Base-by-base conservation (phyloP, 1,284 basidiomycete genomes). In the Neolentinus lepideus region DNA sequence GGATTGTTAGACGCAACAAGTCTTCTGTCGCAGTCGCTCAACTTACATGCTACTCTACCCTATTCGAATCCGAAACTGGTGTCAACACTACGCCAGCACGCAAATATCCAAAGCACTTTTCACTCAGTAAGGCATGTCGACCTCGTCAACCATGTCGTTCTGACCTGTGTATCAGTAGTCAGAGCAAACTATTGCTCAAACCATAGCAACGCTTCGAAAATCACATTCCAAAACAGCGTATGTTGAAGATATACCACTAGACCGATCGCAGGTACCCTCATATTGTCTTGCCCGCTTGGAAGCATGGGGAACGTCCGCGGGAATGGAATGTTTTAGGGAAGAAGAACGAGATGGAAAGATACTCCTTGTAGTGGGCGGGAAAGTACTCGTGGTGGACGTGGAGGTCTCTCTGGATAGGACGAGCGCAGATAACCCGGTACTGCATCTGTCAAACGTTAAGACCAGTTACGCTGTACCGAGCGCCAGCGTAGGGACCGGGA, bases 371-470 rank as follows among this genome's bases (percentile, higher is more conserved):
- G 76, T 90, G 27, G 88, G 81, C 1, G 88, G 88, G 1, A 87
- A 89, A 65, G 81, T 90, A 9, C 73, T 91, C 12, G 88, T 91
- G 26, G 71, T 91, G 54, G 88, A 92, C 63, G 75, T 90, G 56
- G 83, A 86, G 59, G 77, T 90, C 59, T 62, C 70, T 10, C 66
- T 84, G 29, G 71, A 79, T 56, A 69, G 67, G 36, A 66, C 66
- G 12, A 63, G 75, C 45, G 64, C 67, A 1, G 64, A 67, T n/a
- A 71, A 65, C 25, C 72, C 71, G 9, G 57, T 57, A 6, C 69
- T 87, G 26, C 68, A 66, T 27, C 75, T 84, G 14, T 70, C 73
- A 0, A 77, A 71, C 38, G 78, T 89, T 58, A 89, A 87, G 66
- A 87, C 85, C 1, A 84, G 85, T 2, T 89, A 87, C 66, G 88